Conservation (phyloP, 352 stramenopile genomes). For the Aphanomyces stellatus region DNA sequence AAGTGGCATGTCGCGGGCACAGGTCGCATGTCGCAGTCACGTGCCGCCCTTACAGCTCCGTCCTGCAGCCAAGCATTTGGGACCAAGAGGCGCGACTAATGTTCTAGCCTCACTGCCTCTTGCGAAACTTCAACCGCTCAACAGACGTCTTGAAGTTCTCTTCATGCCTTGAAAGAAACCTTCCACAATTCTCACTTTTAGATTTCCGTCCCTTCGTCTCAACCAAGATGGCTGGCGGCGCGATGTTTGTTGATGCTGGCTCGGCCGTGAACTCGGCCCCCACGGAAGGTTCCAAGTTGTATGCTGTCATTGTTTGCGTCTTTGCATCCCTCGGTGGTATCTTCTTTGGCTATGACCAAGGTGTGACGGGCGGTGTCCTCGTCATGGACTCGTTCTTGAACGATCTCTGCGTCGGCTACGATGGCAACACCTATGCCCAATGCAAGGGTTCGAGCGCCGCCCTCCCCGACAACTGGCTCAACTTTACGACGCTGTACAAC, state of each 20-base stretch:
- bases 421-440: slow-evolving; percentile 28
- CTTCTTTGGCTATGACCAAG: slow-evolving; percentile 43
- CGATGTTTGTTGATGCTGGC: not conserved
- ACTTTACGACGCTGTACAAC: slow-evolving; percentile 37
- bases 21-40: too few species aligned
- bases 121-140: too few species aligned
- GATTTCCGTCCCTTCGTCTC: not conserved
- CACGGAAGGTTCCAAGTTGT: slow-evolving; percentile 29
- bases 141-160: too few species aligned
- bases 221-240: slow-evolving; percentile 14
- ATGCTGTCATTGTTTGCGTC: slow-evolving; percentile 30
- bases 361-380: slow-evolving; percentile 33
- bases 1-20: too few species aligned
- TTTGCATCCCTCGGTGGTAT: slow-evolving; percentile 36
- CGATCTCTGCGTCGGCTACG: slow-evolving; percentile 34
- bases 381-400: slow-evolving; percentile 38
- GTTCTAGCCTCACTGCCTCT: too few species aligned
- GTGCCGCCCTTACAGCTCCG: too few species aligned
- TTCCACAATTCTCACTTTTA: too few species aligned
- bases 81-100: too few species aligned
- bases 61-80: too few species aligned
- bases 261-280: slow-evolving; percentile 15
- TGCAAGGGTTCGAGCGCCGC: slow-evolving; percentile 19
- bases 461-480: slow-evolving; percentile 32
- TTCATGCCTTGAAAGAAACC: too few species aligned